Base-by-base conservation (phyloP, 2,329 filamentous ascomycete genomes). In the Ophiognomonia clavigignenti-juglandacearum region DNA sequence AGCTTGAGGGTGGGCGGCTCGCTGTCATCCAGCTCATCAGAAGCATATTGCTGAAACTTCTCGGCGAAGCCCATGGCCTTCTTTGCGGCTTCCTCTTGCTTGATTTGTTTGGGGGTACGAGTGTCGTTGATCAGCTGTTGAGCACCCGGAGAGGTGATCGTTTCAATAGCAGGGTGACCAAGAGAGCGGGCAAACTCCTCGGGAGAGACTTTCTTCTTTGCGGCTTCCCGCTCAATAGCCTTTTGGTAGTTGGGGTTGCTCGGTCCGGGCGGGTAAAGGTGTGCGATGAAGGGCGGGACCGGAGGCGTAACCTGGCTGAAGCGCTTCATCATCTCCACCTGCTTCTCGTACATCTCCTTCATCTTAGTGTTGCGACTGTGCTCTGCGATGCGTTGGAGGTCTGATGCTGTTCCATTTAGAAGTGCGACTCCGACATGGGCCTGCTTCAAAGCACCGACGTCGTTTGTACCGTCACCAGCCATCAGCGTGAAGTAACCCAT, bases 261-360 rank as follows among this genome's bases (percentile, higher is more conserved):
- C 2, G 88, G 88, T 27, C 92, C 92, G 45, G 90, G 88, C 39
- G 93, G 91, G 66, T 95, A 98, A 24, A 98, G 73, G 64, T 98
- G 93, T 23, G 93, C 93, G 57, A 98, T 96, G 59, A 90, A 74
- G 50, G 84, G 72, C n/a, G 93, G 93, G 1, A 97, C 87, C 1
- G 93, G 93, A n/a, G 93, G 93, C 2, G 82, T 66, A 13, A 91
- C 88, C 66, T 96, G 91, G 64, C 95, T 96, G 78, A 97, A 98
- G 54, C 92, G 82, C 62, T 86, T 80, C 88, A 98, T 96, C 65
- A 98, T 77, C 39, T 83, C 74, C 47, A 86, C 79, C 66, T 98
- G 93, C 75, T 98, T 97, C 72, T 97, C 89, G 64, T 98, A 98
- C 54, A 98, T 81, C 55, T 96, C 91, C 77, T 96, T 97, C 88